Evolutionary conservation across 1,139 yeast species (phyloP).

Genomic region (Debaryomyces coudertii): DNA sequence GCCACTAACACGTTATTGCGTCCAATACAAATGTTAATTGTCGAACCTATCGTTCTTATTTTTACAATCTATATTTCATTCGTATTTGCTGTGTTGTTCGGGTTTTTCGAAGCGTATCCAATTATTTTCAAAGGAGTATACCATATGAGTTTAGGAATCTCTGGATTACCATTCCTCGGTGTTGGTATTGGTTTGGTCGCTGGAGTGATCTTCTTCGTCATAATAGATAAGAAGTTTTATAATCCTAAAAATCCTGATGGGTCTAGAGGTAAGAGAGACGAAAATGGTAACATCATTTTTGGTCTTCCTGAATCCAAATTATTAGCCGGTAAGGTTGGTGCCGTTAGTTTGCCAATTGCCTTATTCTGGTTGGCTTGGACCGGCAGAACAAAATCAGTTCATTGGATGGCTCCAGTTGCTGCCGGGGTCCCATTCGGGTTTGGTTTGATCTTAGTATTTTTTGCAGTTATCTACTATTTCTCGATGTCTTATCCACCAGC

Average conservation of each 20-base stretch:
- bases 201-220: conserved; percentile 56
- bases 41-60: conserved; percentile 70
- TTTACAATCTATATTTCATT: conserved; percentile 71
- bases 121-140: conserved; percentile 68
- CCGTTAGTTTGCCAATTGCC: conserved; percentile 65
- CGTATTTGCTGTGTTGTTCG: conserved; percentile 73
- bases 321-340: conserved; percentile 56
- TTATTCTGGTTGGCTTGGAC: conserved; percentile 88
- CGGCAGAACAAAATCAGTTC: conserved; percentile 54
- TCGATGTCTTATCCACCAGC: conserved; percentile 75
- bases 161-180: conserved; percentile 71
- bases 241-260: conserved; percentile 68
- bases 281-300: conserved; percentile 52
- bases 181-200: conserved; percentile 65
- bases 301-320: conserved; percentile 44
- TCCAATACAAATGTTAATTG: conserved; percentile 65
- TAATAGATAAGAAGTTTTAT: conserved; percentile 48
- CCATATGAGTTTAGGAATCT: conserved; percentile 56
- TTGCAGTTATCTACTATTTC: conserved; percentile 70
- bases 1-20: conserved; percentile 54
- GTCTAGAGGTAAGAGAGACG: conserved; percentile 57
- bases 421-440: conserved; percentile 79
- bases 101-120: conserved; percentile 79
- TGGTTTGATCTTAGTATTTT: conserved; percentile 73
- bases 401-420: conserved; percentile 80